These are phyloP conservation scores for Cyclostephanos tholiformis DNA, from an alignment of 108 stramenopile species.

Conservation along the genomic window DNA sequence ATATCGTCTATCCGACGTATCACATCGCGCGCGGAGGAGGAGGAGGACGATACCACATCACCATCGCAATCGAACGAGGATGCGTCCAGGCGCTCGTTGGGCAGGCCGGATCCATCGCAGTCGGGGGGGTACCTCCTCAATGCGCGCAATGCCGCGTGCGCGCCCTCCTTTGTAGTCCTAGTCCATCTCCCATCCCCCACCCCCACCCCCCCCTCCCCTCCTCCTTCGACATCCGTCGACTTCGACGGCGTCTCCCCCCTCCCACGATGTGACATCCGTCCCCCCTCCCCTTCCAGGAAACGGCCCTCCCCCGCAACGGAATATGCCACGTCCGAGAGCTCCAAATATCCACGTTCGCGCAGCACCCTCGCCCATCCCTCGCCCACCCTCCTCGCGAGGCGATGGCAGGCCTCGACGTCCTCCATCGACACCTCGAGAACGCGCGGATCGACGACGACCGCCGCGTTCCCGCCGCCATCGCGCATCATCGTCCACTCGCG, in stretches of 20 bases:
- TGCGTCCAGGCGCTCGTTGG: neutral
- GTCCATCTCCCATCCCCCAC: neutral
- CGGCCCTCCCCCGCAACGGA: constrained; percentile 11
- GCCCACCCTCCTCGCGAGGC: constrained; percentile 29
- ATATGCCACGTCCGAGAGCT: constrained; percentile 14
- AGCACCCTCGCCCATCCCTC: constrained; percentile 22
- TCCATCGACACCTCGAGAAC: constrained; percentile 7
- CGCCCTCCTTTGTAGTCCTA: neutral
- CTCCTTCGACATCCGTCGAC: neutral
- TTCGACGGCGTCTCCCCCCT: neutral
- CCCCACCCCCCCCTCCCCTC: neutral
- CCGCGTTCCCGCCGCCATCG: neutral
- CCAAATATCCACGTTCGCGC: constrained; percentile 19
- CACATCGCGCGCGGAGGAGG: constrained; percentile 13
- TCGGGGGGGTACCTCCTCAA: constrained; percentile 27
- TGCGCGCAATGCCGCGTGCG: constrained; percentile 29
- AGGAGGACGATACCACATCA: neutral
- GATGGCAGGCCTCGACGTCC: constrained; percentile 24
- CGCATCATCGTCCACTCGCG: neutral
- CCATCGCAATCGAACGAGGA: neutral
- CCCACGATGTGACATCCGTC: too few species aligned
- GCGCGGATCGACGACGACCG: neutral
- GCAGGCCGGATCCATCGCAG: constrained; percentile 40
- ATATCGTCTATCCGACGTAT: constrained; percentile 39
- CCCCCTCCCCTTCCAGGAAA: constrained; percentile 15